Evolutionary conservation across 1,284 basidiomycete species (phyloP).

Genomic region (Leccinum fallax): DNA sequence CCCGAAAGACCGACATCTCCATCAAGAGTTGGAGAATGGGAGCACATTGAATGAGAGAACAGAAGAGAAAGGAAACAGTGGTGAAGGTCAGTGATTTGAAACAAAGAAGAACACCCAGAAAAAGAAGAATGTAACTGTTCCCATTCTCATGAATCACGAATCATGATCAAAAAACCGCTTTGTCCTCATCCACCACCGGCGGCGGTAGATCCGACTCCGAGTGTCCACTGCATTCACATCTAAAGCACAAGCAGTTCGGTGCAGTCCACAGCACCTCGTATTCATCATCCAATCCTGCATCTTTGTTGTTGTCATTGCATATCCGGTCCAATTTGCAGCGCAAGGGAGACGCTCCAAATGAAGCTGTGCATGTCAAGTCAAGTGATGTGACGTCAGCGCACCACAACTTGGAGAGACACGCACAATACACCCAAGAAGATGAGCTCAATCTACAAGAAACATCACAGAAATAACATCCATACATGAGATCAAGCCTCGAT

Average conservation of each 20-base stretch:
- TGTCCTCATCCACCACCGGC: neutral
- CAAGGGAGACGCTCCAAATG: conserved; percentile 40
- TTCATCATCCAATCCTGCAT: neutral
- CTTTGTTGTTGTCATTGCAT: neutral
- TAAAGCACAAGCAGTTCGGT: conserved; percentile 11
- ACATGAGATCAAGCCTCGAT: neutral
- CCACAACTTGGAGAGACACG: conserved; percentile 3
- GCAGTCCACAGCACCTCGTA: neutral
- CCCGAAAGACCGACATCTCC: neutral
- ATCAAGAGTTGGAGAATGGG: neutral
- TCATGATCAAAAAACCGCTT: neutral
- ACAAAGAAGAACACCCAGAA: neutral
- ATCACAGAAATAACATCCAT: neutral
- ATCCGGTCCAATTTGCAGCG: conserved; percentile 23
- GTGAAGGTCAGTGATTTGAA: neutral
- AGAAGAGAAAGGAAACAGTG: neutral
- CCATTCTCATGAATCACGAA: neutral
- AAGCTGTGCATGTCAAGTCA: conserved; percentile 32
- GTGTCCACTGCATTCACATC: neutral
- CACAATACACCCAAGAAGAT: conserved; percentile 34
- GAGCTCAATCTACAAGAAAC: conserved; percentile 24
- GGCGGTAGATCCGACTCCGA: neutral
- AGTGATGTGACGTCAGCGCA: neutral
- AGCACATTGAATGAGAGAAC: no score
- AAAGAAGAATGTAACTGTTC: neutral